Base-by-base conservation (phyloP, 768 basidiomycete species). In the Kwoniella botswanensis region DNA sequence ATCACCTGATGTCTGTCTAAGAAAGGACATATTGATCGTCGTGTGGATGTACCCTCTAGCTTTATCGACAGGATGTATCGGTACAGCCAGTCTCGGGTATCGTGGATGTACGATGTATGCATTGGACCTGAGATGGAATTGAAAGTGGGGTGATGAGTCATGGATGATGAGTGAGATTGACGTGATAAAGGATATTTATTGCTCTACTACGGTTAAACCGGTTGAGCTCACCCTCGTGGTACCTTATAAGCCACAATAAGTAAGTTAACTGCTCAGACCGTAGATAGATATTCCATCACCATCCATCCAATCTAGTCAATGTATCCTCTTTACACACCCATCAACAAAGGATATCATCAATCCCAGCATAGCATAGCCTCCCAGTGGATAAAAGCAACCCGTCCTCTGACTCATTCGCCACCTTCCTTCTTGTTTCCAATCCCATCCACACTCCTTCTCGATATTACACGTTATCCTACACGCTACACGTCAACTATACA, bases 311-410 rank as follows among this genome's bases (percentile, higher is more conserved):
- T 55, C 24, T 55, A 11, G 5, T 7, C 11, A 2, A 6, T 7
- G 17, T 55, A 58, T 58, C 57, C 6, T 41, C 2, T 24, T 1
- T 58, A 29, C 9, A 29, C 22, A 41, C 5, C 18, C 46, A 18
- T 15, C 46, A 13, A 46, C 57, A 61, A 61, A 61, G 59, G 59
- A 61, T 61, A 61, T 17, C 54, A 55, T 22, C 54, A 55, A 55
- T 22, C 24, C 24, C 54, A 21, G 21, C 54, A 24, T n/a, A n/a
- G 54, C 24, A 18, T n/a, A 22, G 11, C 54, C 21, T 55, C 13
- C 13, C 13, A 15, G 18, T 50, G 18, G 46, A 50, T 50, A 50
- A 1, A 50, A 15, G 18, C 18, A 13, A 50, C 18, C 46, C 18
- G 46, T 13, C 35, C 35, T 50, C 10, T 10, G 46, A 13, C 12